Percentiles rank a stretch among this genome's conserved stretches.
Evolutionary conservation across 345 rosid species (phyloP).

Genomic region (Populus nigra): DNA sequence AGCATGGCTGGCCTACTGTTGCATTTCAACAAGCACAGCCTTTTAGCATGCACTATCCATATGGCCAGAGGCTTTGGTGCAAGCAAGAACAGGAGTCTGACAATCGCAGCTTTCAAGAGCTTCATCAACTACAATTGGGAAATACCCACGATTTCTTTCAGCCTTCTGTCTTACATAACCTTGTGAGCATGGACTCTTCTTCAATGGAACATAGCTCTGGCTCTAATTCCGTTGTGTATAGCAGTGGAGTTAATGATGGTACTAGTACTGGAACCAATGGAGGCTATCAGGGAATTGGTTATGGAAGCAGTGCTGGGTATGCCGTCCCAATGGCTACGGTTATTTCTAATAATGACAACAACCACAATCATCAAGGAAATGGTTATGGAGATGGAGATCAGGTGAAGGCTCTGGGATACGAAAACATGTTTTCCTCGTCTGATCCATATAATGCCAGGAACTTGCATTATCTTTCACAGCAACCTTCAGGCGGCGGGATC

Average conservation of each 20-base stretch:
- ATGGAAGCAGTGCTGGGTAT: conserved; percentile 23
- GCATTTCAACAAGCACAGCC: conserved; percentile 45
- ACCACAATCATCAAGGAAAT: conserved; percentile 23
- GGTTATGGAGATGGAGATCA: conserved; percentile 29
- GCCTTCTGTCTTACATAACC: conserved; percentile 35
- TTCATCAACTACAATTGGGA: conserved; percentile 37
- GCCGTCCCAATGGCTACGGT: conserved; percentile 38
- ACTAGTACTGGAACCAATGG: conserved; percentile 1
- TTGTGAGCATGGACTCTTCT: conserved; percentile 47
- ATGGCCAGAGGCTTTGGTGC: conserved; percentile 55
- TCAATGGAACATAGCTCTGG: conserved; percentile 50
- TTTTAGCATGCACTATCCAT: conserved; percentile 37
- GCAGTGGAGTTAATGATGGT: conserved; percentile 12
- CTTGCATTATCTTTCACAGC: conserved; percentile 44
- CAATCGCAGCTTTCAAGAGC: conserved; percentile 22
- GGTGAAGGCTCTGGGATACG: conserved; percentile 25
- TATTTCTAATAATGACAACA: conserved; percentile 21
- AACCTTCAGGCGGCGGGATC: conserved; percentile 17
- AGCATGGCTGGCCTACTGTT: conserved; percentile 42
- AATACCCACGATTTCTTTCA: conserved; percentile 53
- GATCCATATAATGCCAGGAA: conserved; percentile 44
- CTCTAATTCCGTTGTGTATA: conserved; percentile 49
- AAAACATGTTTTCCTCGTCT: conserved; percentile 30
- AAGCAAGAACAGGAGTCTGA: conserved; percentile 61
- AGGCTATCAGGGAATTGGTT: not conserved